Base-by-base conservation (phyloP, 352 stramenopile genomes). In the Globisporangium paroecandrum region DNA sequence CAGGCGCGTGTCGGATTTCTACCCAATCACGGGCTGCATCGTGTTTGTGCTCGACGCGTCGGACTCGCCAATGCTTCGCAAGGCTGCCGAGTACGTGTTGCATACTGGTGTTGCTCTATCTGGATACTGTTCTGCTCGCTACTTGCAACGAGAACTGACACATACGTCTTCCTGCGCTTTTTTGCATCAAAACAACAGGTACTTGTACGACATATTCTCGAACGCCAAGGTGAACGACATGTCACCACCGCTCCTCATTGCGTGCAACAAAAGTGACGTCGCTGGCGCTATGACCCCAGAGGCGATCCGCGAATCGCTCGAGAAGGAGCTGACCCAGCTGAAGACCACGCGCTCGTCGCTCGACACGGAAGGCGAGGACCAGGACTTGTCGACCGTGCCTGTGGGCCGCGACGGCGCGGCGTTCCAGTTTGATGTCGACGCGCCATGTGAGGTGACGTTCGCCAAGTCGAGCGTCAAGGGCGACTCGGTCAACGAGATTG, bases 331-430 rank as follows among this genome's bases (percentile, higher is more conserved):
- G 57, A 93, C 84, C 38, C 82, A 95, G 65, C 77, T 96, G 41
- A 96, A 96, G 78, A 89, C 76, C 54, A 96, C 88, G 32, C 88
- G 88, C 69, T 92, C 85, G 70, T 96, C 88, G 47, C 74, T 96
- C 12, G 88, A 96, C 70, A 88, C 79, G 9, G 85, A 95, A 46
- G 87, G 85, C 56, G 85, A 95, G 46, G 86, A 94, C 3, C 82
- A 94, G 66, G 83, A 91, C 60, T 69, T 77, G 38, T 81, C 74
- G 9, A 78, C 76, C 18, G 83, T 96, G 41, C 88, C 88, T 3
- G 84, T 96, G 12, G 88, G 88, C 57, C 85, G 88, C 34, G 88
- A 96, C 62, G 82, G 77, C 68, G 73, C 74, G 15, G 47, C 83
- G 55, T 96, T 96, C 67, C 67, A 89, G 57, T 96, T 96, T 34